Conservation (phyloP, 495 filamentous ascomycete species). For the Penicillium psychrofluorescens region DNA sequence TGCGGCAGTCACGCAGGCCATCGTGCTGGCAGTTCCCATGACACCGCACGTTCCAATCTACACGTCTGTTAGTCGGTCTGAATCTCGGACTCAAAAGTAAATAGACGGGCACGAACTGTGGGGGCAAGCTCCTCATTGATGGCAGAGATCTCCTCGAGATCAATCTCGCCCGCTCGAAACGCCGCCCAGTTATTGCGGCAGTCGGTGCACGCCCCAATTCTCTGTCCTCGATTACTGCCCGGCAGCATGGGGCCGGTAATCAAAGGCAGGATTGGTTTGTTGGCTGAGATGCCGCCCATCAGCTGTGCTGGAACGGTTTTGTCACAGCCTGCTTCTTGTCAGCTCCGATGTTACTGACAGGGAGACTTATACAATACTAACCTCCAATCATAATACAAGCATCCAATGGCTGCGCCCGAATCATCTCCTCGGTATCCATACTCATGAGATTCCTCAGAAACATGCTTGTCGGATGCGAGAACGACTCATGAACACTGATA, state of each 20-base stretch:
- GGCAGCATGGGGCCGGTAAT: slow-evolving; percentile 65
- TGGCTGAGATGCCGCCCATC: slow-evolving; percentile 64
- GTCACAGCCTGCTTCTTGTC: slow-evolving; percentile 45
- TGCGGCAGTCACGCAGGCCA: slow-evolving; percentile 58
- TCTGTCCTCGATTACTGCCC: slow-evolving; percentile 47
- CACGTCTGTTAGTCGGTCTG: neutral
- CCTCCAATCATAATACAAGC: slow-evolving; percentile 59
- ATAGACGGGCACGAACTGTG: slow-evolving; percentile 34
- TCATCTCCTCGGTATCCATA: slow-evolving; percentile 70
- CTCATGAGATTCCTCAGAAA: slow-evolving; percentile 62
- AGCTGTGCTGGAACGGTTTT: slow-evolving; percentile 63
- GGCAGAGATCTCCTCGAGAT: slow-evolving; percentile 58
- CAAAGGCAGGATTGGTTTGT: slow-evolving; percentile 57
- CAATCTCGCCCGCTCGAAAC: slow-evolving; percentile 50
- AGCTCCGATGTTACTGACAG: neutral
- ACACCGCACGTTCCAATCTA: slow-evolving; percentile 62
- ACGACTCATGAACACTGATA: slow-evolving; percentile 57
- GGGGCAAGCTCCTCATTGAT: slow-evolving; percentile 64
- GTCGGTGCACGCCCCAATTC: slow-evolving; percentile 61
- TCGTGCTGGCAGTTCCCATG: slow-evolving; percentile 64
- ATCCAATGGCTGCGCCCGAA: slow-evolving; percentile 56
- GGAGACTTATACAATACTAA: slow-evolving; percentile 14
- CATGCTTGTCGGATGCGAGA: slow-evolving; percentile 62
- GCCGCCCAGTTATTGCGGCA: slow-evolving; percentile 63
- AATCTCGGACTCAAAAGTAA: neutral